Evolutionary conservation across 1,284 basidiomycete genomes (phyloP).

Genomic region (Heterobasidion irregulare): DNA sequence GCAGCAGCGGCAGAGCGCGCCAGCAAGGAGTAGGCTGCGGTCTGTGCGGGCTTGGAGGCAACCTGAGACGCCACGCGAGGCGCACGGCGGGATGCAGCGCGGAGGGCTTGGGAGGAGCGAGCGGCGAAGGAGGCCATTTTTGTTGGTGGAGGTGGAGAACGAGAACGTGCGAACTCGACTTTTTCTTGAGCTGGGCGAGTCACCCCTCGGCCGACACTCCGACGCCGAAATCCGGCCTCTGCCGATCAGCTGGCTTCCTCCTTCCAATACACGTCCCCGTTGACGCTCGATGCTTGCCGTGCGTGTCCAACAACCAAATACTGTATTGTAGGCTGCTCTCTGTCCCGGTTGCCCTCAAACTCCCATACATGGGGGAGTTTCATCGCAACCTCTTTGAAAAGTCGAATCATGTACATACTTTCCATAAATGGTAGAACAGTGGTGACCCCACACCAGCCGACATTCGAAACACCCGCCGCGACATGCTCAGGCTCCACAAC

Average conservation of each 20-base stretch:
- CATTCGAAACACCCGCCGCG: no score
- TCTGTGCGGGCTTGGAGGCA: constrained; percentile 34
- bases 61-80: constrained; percentile 38
- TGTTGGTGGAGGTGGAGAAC: constrained; percentile 1
- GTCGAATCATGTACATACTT: neutral
- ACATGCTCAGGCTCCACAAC: no score
- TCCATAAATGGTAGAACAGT: neutral
- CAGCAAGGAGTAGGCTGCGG: constrained; percentile 71
- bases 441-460: no score
- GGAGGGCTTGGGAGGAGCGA: constrained; percentile 53
- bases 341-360: neutral
- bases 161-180: neutral
- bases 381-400: no score
- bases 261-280: no score
- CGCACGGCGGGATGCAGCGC: constrained; percentile 52
- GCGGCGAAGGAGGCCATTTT: constrained; percentile 55
- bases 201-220: neutral
- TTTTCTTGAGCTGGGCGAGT: neutral
- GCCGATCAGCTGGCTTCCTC: no score
- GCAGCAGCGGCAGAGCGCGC: constrained; percentile 39
- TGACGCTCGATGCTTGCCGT: no score
- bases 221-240: neutral
- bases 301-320: neutral
- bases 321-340: neutral
- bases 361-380: neutral